Conservation (phyloP, 192 early-diverging fungal species). For the Gamsiella multidivaricata region DNA sequence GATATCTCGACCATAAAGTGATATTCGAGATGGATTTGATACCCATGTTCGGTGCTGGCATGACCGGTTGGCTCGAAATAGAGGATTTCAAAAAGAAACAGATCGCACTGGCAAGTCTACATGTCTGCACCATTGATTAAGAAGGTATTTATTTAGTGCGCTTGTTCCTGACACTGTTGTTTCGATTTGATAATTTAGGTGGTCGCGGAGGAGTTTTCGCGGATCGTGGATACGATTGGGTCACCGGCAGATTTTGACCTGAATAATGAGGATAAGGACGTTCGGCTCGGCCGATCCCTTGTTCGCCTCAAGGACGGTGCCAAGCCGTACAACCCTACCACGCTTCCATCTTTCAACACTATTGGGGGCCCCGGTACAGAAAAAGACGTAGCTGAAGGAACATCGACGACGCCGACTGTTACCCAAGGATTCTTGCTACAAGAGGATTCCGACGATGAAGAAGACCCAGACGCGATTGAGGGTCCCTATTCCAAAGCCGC, state of each 20-base stretch:
- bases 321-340: background rate
- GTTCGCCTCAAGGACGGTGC: slow-evolving; percentile 26
- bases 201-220: slow-evolving; percentile 39
- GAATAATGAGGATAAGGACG: slow-evolving; percentile 6
- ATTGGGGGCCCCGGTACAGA: background rate
- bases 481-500: background rate
- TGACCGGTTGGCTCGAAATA: slow-evolving; percentile 37
- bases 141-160: background rate
- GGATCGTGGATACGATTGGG: slow-evolving; percentile 18
- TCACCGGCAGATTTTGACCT: slow-evolving; percentile 36
- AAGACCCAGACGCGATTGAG: slow-evolving; percentile 26
- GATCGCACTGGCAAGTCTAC: slow-evolving; percentile 22
- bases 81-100: slow-evolving; percentile 28
- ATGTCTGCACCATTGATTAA: background rate
- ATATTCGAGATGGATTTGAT: slow-evolving; percentile 14
- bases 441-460: slow-evolving; percentile 27
- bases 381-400: background rate
- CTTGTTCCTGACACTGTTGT: background rate
- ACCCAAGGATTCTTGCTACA: background rate
- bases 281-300: slow-evolving; percentile 28
- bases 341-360: background rate
- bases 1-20: slow-evolving; percentile 23
- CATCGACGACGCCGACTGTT: background rate
- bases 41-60: slow-evolving; percentile 11
- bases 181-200: slow-evolving; percentile 8